Evolutionary conservation across 1,284 basidiomycete genomes (phyloP), one percentile per base, ranked within the genome.

Genomic region (Cystobasidium sp.): DNA sequence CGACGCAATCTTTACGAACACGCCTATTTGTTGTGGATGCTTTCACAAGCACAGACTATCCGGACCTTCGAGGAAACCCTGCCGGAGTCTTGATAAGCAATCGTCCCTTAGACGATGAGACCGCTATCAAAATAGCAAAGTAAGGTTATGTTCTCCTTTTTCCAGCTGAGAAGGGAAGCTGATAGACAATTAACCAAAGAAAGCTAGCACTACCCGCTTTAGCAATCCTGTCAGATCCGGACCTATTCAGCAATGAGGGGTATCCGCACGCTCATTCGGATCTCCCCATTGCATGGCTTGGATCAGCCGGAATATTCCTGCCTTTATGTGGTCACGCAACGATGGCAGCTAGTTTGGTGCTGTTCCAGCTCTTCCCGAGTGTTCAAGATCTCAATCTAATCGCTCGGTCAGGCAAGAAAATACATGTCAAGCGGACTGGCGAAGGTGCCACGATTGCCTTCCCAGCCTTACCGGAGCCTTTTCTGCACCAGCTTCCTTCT

Each of bases 21-120:
- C 51, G 51, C 9, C 66, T 68, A 7, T 68, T 56, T n/a, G 51
- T 68, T 6, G 66, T 68, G 16, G 66, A 68, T 55, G 66, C 66
- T 12, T 68, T 68, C 24, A 68, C 66, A 18, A 55, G 49, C 53
- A 39, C 7, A 18, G 43, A 68, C 12, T 39, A 68, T 56, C 49
- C 49, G 18, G 43, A 53, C 41, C 53, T 68, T n/a, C 24, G 39
- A 6, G 66, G 66, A 16, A 68, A 68, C 56, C 66, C 66, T 12
- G 66, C 66, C 51, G 66, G 66, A n/a, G 51, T 68, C 7, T 52
- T 68, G 6, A 68, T 68, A 18, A 55, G 51, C 37, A 44, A 31
- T 31, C 49, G 24, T 22, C 66, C 51, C 16, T 31, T 68, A 10
- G 14, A 22, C 12, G 66, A 68, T 43, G 66, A 53, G 20, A 22